Percentiles rank a stretch among this genome's conserved stretches.
These are phyloP conservation scores for Kazachstania sp. DNA, from an alignment of 1,139 yeast species.

Conservation along the genomic window DNA sequence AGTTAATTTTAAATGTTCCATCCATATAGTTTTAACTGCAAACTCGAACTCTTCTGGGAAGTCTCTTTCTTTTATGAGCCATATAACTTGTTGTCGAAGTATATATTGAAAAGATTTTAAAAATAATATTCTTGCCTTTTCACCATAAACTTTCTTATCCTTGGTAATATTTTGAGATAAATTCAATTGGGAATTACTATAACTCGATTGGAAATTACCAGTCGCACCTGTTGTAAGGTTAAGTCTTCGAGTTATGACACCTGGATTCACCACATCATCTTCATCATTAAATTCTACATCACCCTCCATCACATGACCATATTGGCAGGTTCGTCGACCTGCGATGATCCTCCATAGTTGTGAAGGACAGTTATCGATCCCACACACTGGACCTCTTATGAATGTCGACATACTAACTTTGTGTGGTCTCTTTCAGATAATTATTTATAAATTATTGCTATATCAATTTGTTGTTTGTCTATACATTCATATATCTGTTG, in stretches of 20 bases:
- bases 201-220: constrained; percentile 26
- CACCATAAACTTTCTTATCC: constrained; percentile 41
- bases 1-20: constrained; percentile 31
- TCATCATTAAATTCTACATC: constrained; percentile 73
- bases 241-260: constrained; percentile 46
- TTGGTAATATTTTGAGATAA: constrained; percentile 15
- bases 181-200: constrained; percentile 21
- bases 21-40: constrained; percentile 48
- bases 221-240: constrained; percentile 37
- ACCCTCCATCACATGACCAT: constrained; percentile 82
- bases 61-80: constrained; percentile 31
- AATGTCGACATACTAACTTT: constrained; percentile 24
- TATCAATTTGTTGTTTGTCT: background rate
- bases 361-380: constrained; percentile 82
- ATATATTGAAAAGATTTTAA: constrained; percentile 49
- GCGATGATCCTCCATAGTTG: constrained; percentile 60
- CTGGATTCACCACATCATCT: constrained; percentile 42
- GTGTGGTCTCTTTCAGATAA: background rate
- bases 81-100: constrained; percentile 41
- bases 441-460: background rate
- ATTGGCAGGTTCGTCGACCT: constrained; percentile 77
- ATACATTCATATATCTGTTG: too few relatives aligned
- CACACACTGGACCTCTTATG: constrained; percentile 72
- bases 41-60: constrained; percentile 35
- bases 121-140: constrained; percentile 41